Evolutionary conservation across 177 flowering plant genomes (phyloP).

Genomic region (Tripterygium wilfordii): DNA sequence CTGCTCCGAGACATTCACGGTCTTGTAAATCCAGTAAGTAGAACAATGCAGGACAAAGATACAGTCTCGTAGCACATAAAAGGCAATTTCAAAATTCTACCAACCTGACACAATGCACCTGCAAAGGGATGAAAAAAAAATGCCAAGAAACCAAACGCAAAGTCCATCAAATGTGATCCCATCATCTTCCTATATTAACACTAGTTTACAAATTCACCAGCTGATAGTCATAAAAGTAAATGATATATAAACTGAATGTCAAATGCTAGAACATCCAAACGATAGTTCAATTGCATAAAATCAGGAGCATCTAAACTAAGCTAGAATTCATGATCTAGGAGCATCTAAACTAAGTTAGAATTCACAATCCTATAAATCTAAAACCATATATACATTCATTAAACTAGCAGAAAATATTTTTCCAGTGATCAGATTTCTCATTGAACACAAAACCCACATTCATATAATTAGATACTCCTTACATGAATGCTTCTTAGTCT

Average conservation of each 20-base stretch:
- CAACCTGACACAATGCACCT: constrained; percentile 12
- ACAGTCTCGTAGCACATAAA: constrained; percentile 23
- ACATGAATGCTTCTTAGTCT: background rate
- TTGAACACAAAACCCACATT: background rate
- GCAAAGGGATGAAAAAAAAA: constrained; percentile 8
- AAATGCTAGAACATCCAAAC: too few relatives aligned
- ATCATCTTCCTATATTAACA: background rate
- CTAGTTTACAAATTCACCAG: background rate
- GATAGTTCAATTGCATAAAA: too few relatives aligned
- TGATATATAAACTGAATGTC: background rate
- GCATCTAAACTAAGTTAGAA: too few relatives aligned
- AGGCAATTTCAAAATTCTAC: constrained; percentile 10
- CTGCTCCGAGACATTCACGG: constrained; percentile 19
- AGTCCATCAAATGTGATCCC: background rate
- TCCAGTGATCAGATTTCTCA: too few relatives aligned
- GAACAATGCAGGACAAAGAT: constrained; percentile 31
- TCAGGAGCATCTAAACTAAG: too few relatives aligned
- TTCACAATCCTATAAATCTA: too few relatives aligned
- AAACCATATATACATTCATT: too few relatives aligned
- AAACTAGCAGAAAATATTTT: too few relatives aligned
- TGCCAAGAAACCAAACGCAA: background rate
- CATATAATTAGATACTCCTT: background rate
- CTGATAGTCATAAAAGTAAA: background rate
- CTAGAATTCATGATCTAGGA: too few relatives aligned
- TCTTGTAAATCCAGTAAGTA: constrained; percentile 22